These are phyloP conservation scores for Laburnicola sp. DNA, from an alignment of 2,329 filamentous ascomycete genomes.

Conservation along the genomic window DNA sequence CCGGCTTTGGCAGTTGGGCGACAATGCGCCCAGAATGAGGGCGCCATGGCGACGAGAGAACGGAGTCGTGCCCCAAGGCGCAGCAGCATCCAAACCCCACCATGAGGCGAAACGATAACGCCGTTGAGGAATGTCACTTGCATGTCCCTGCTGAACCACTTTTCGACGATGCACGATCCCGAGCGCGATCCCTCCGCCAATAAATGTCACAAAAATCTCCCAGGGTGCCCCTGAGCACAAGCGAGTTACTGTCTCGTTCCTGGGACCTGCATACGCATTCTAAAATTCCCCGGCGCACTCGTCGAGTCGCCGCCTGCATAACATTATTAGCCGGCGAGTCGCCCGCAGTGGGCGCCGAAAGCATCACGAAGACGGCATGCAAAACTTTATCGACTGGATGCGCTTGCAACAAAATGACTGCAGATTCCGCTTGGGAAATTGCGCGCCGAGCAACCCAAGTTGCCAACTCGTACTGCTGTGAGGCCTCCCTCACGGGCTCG, in stretches of 20 bases:
- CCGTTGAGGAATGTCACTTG: background rate
- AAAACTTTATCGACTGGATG: background rate
- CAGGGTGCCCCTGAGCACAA: constrained; percentile 12
- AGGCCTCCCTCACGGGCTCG: background rate
- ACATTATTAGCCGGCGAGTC: constrained; percentile 2
- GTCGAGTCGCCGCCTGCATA: background rate
- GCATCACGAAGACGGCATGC: background rate
- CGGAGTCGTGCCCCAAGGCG: background rate
- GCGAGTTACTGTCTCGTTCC: constrained; percentile 5
- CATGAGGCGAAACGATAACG: constrained; percentile 1
- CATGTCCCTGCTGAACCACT: background rate
- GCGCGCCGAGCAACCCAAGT: constrained; percentile 4
- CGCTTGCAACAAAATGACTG: background rate
- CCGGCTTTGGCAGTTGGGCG: background rate
- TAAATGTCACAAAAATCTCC: background rate
- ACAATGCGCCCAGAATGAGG: background rate
- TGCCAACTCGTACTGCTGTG: constrained; percentile 7
- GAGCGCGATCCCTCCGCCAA: constrained; percentile 7
- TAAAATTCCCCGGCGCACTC: background rate
- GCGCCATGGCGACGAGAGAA: background rate
- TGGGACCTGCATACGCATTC: background rate
- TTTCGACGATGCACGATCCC: constrained; percentile 1
- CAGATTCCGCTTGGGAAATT: constrained; percentile 2
- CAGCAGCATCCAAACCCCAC: background rate
- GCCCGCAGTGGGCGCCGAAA: background rate